phyloP scores from a whole-genome alignment of 805 yeast genomes.

The Nakazawaea ambrosiae region DNA sequence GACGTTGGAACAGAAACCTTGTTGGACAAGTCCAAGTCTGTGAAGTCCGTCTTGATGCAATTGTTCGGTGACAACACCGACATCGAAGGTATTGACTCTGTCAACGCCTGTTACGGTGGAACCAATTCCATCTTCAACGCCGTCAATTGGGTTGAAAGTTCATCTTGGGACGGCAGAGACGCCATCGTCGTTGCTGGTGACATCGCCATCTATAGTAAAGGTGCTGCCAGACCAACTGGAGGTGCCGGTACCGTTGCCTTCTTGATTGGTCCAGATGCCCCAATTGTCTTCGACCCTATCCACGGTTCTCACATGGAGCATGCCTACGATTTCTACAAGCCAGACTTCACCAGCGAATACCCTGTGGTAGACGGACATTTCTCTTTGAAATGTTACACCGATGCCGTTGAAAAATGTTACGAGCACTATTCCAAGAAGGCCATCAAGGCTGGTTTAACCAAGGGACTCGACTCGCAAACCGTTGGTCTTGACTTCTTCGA shows the following conservation, averaged over 20 bases:
- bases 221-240: conserved; percentile 99
- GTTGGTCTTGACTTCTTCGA: conserved; percentile 77
- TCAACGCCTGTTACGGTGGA: conserved; percentile 99
- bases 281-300: conserved; percentile 80
- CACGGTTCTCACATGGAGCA: conserved; percentile 95
- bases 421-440: conserved; percentile 75
- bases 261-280: conserved; percentile 96
- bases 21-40: conserved; percentile 93
- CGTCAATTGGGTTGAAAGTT: conserved; percentile 92
- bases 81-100: conserved; percentile 91
- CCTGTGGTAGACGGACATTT: conserved; percentile 97
- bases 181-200: conserved; percentile 97
- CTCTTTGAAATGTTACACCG: conserved; percentile 88
- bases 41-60: conserved; percentile 93
- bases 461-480: conserved; percentile 39
- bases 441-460: conserved; percentile 38
- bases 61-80: conserved; percentile 84
- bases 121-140: conserved; percentile 92
- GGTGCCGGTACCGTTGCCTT: conserved; percentile 97
- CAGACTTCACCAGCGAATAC: conserved; percentile 92
- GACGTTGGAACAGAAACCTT: conserved; percentile 99
- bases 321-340: conserved; percentile 97
- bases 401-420: conserved; percentile 87
- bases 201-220: conserved; percentile 94
- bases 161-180: conserved; percentile 97